Base-by-base conservation (phyloP, 257 asterid genomes). In the Datura wrightii region DNA sequence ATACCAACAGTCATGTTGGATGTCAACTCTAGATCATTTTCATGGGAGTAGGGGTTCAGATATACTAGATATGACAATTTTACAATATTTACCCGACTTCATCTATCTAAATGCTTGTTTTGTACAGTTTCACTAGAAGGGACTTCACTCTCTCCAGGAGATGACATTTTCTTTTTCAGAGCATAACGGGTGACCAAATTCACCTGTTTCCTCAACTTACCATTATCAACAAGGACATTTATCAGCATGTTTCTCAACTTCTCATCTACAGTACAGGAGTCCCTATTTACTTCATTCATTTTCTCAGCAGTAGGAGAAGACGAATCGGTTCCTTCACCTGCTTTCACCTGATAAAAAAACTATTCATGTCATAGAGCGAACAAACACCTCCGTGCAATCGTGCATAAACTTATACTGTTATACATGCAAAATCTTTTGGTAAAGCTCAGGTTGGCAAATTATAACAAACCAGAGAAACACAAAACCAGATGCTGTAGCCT, bases 131-230 rank as follows among this genome's bases (percentile, higher is more conserved):
- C 89, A 87, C 86, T 89, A 10, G 89, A 80, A 67, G 89, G 84
- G 59, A 87, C 78, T 82, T 87, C 91, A 10, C 34, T 11, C 79
- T 86, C 90, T 84, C 69, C 87, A 78, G 84, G 89, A 13, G 87
- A 82, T n/a, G 90, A 80, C 86, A 89, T 81, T 60, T 91, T 87
- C 89, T 66, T 66, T 82, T 90, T 87, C 41, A 91, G 84, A 87
- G 91, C 91, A 83, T 85, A 81, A 39, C 87, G 90, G 44, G 85
- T 84, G 84, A 92, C 88, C 15, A 94, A 87, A 85, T 91, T 95
- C 86, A 95, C 89, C 93, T 91, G 94, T 86, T 97, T 97, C 87
- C 95, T 88, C 91, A 95, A 84, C 56, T 85, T 86, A 84, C 95
- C 97, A 80, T 92, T 94, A 83, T 91, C 93, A 2, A 88, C 89